phyloP scores from a whole-genome alignment of 495 filamentous ascomycete species.

The Corynascus novoguineensis region DNA sequence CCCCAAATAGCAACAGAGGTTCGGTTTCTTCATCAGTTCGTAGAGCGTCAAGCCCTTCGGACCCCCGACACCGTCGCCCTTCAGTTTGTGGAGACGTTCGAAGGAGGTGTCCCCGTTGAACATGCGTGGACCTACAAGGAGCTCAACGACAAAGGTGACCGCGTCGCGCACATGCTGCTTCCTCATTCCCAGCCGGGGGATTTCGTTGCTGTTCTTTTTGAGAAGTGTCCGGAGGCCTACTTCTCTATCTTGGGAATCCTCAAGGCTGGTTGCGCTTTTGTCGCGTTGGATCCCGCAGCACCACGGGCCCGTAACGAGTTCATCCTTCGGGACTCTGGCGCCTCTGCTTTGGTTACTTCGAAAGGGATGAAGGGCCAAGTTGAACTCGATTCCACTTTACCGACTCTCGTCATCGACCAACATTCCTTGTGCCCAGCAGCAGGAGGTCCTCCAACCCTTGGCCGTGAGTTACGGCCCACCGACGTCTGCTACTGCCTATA shows the following conservation, averaged over 20 bases:
- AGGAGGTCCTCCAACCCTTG: constrained; percentile 18
- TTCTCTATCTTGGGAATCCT: constrained; percentile 74
- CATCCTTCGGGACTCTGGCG: constrained; percentile 58
- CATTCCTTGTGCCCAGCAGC: constrained; percentile 25
- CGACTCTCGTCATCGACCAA: constrained; percentile 40
- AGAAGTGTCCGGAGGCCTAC: constrained; percentile 73
- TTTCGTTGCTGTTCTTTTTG: constrained; percentile 72
- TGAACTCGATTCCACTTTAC: constrained; percentile 23
- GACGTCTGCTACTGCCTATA: constrained; percentile 68
- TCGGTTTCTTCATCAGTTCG: constrained; percentile 56
- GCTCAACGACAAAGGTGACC: constrained; percentile 55
- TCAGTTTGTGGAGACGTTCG: constrained; percentile 50
- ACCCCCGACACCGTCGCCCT: constrained; percentile 50
- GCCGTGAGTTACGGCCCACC: constrained; percentile 30
- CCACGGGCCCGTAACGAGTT: constrained; percentile 58
- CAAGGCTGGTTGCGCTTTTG: constrained; percentile 76
- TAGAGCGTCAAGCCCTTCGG: constrained; percentile 42
- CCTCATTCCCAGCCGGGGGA: constrained; percentile 38
- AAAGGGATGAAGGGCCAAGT: constrained; percentile 27
- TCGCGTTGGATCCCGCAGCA: constrained; percentile 64
- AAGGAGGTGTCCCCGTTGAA: constrained; percentile 25
- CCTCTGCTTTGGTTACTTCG: constrained; percentile 46
- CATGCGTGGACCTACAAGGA: constrained; percentile 57
- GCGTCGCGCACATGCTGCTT: constrained; percentile 51
- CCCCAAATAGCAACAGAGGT: constrained; percentile 39